phyloP scores from a whole-genome alignment of 257 asterid genomes.

The Pogostemon cablin region DNA sequence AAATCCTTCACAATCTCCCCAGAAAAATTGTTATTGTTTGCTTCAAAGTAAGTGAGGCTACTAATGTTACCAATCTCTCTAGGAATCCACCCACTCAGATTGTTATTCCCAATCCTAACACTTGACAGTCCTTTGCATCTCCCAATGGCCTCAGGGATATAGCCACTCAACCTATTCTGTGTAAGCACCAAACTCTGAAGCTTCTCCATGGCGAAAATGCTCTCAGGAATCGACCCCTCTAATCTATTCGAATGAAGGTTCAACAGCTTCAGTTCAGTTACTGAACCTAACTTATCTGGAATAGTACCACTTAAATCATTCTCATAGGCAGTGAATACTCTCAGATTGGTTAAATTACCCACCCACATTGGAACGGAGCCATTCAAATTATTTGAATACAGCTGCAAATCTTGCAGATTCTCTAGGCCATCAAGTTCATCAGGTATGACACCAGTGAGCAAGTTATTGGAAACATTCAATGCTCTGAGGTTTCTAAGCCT shows the following conservation, averaged over 20 bases:
- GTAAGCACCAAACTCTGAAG: conserved; percentile 76
- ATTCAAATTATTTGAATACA: conserved; percentile 64
- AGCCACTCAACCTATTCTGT: conserved; percentile 69
- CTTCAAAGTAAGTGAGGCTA: conserved; percentile 94
- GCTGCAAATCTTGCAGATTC: conserved; percentile 66
- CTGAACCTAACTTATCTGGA: conserved; percentile 69
- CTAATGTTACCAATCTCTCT: conserved; percentile 73
- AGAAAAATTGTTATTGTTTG: conserved; percentile 72
- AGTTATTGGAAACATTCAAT: conserved; percentile 70
- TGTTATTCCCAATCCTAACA: conserved; percentile 81
- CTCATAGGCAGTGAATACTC: conserved; percentile 83
- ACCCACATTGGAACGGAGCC: conserved; percentile 90
- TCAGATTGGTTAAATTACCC: conserved; percentile 61
- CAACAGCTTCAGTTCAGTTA: conserved; percentile 58
- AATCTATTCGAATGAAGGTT: conserved; percentile 85
- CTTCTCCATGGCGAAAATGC: conserved; percentile 72
- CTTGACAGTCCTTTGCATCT: conserved; percentile 73
- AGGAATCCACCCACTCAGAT: conserved; percentile 71
- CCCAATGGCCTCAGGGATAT: conserved; percentile 69
- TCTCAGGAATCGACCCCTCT: conserved; percentile 79
- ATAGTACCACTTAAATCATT: conserved; percentile 75
- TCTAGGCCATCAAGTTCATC: conserved; percentile 60
- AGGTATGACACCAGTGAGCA: conserved; percentile 64
- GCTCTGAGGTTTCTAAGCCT: conserved; percentile 57
- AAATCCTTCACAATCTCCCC: conserved; percentile 84